phyloP scores from a whole-genome alignment of 1,139 yeast species.

The Hemisphaericaspora lyxosophila region DNA sequence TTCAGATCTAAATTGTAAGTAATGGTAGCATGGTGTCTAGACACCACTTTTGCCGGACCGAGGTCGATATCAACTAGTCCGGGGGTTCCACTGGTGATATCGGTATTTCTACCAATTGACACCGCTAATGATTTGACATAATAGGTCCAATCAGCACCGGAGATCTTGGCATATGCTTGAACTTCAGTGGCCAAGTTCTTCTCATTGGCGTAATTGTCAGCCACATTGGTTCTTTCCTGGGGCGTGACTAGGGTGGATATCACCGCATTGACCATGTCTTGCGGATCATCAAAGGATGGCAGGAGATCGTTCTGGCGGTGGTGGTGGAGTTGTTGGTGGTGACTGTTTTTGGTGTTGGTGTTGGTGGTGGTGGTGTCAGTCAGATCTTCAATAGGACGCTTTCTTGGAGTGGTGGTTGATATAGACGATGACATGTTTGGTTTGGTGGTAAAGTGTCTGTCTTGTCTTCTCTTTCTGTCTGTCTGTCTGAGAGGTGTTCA shows the following conservation, averaged over 20 bases:
- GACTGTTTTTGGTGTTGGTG: not conserved
- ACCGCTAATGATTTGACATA: constrained; percentile 82
- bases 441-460: too few species aligned
- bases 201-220: constrained; percentile 58
- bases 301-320: constrained; percentile 13
- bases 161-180: constrained; percentile 93
- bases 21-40: constrained; percentile 84
- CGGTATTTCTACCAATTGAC: constrained; percentile 85
- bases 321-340: not conserved
- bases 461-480: not conserved
- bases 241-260: constrained; percentile 50
- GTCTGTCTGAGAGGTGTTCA: not conserved
- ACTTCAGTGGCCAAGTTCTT: constrained; percentile 78
- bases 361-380: too few species aligned
- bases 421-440: too few species aligned
- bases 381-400: too few species aligned
- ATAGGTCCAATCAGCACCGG: constrained; percentile 93
- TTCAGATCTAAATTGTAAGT: constrained; percentile 72
- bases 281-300: constrained; percentile 44
- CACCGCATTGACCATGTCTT: constrained; percentile 54
- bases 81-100: constrained; percentile 23
- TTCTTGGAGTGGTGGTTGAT: too few species aligned
- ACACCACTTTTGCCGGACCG: constrained; percentile 95
- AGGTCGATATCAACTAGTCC: constrained; percentile 76
- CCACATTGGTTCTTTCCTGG: constrained; percentile 51